Conservation (phyloP, 1,284 basidiomycete species). For the Microbotryum intermedium region DNA sequence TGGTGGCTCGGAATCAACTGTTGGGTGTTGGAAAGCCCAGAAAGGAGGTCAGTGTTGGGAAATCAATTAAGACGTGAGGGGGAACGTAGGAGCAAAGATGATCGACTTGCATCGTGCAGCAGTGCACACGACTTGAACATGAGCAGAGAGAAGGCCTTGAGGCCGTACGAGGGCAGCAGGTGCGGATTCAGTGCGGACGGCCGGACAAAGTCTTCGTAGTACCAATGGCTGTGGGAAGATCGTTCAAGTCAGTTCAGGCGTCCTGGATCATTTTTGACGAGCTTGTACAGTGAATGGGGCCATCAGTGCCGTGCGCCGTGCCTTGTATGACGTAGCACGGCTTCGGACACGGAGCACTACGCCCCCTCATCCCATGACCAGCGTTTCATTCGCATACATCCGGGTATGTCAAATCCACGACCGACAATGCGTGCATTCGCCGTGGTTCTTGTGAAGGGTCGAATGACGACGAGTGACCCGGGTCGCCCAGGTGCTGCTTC, state of each 20-base stretch:
- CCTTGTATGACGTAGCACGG: too few relatives aligned
- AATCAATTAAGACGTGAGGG: too few relatives aligned
- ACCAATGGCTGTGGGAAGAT: conserved; percentile 75
- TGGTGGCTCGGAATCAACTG: conserved; percentile 26
- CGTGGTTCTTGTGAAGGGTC: too few relatives aligned
- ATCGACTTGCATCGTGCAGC: conserved; percentile 49
- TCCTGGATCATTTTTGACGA: background rate
- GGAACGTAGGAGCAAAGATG: background rate
- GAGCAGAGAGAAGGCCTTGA: conserved; percentile 91
- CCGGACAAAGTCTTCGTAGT: conserved; percentile 97
- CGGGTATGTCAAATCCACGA: too few relatives aligned
- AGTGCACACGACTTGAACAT: conserved; percentile 76
- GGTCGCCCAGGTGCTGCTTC: background rate
- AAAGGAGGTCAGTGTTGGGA: too few relatives aligned
- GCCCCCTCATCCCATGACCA: too few relatives aligned
- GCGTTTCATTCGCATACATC: too few relatives aligned
- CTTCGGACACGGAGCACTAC: too few relatives aligned
- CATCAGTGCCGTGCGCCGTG: too few relatives aligned
- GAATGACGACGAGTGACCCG: too few relatives aligned
- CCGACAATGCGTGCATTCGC: too few relatives aligned
- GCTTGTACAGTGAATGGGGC: background rate
- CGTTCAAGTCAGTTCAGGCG: background rate
- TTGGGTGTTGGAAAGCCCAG: conserved; percentile 45
- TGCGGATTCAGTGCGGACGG: conserved; percentile 65
- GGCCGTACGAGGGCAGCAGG: conserved; percentile 66